A percentile compares a stretch with the other conserved stretches of the same genome.
phyloP scores from a whole-genome alignment of 2,329 filamentous ascomycete genomes.

The Sporothrix brunneoviolacea region DNA sequence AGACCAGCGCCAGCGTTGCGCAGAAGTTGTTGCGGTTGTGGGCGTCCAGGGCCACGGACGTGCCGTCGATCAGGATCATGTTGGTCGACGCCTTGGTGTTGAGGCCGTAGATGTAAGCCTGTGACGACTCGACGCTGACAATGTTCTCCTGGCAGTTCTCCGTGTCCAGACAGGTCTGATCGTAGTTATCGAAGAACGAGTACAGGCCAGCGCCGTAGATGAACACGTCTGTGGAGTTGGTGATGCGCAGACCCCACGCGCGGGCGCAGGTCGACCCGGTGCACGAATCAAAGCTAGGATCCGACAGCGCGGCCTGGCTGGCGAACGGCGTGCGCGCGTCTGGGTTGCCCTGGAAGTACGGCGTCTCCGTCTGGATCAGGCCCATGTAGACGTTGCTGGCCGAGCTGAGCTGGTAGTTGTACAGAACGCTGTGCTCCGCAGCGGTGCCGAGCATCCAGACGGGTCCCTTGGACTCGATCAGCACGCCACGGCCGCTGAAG shows the following conservation, averaged over 20 bases:
- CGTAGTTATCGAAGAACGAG: conserved; percentile 79
- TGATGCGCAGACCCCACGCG: conserved; percentile 68
- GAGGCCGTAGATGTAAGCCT: conserved; percentile 54
- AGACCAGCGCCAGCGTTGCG: conserved; percentile 51
- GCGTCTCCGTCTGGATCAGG: conserved; percentile 82
- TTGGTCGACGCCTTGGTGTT: conserved; percentile 69
- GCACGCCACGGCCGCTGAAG: conserved; percentile 79
- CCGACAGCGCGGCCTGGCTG: conserved; percentile 49
- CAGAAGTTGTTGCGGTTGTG: conserved; percentile 63
- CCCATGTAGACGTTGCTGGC: conserved; percentile 76
- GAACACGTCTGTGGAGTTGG: conserved; percentile 59
- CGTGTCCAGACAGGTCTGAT: conserved; percentile 58
- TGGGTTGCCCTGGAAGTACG: conserved; percentile 81
- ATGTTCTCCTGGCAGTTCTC: conserved; percentile 74
- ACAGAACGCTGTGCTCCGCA: conserved; percentile 60
- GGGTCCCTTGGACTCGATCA: conserved; percentile 67
- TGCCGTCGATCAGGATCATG: conserved; percentile 61
- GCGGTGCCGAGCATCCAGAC: conserved; percentile 76
- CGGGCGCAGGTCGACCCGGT: conserved; percentile 53
- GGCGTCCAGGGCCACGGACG: conserved; percentile 44
- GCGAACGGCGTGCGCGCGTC: conserved; percentile 61
- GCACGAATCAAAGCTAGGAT: conserved; percentile 65
- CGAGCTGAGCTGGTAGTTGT: conserved; percentile 79
- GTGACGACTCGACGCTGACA: conserved; percentile 61
- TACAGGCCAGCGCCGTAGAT: conserved; percentile 71